Evolutionary conservation across 805 yeast species (phyloP).

Genomic region (Spathaspora girioi): DNA sequence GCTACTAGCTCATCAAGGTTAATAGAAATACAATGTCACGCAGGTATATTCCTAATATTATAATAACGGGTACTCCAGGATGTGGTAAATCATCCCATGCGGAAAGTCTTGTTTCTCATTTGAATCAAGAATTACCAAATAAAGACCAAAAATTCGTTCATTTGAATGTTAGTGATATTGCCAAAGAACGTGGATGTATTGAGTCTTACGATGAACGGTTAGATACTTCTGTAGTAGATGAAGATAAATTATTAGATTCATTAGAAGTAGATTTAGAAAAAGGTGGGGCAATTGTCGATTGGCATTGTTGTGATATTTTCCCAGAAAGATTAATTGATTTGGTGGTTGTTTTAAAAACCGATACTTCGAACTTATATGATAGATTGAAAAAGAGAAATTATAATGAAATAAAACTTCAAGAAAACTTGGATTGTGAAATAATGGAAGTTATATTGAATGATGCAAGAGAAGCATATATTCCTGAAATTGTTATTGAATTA

Average conservation of each 20-base stretch:
- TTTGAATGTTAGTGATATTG: slow-evolving; percentile 74
- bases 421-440: slow-evolving; percentile 93
- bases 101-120: slow-evolving; percentile 50
- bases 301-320: slow-evolving; percentile 97
- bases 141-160: slow-evolving; percentile 35
- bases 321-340: slow-evolving; percentile 91
- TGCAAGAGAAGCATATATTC: slow-evolving; percentile 77
- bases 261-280: slow-evolving; percentile 71
- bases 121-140: slow-evolving; percentile 24
- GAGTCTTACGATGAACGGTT: slow-evolving; percentile 85
- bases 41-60: slow-evolving; percentile 62
- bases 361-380: slow-evolving; percentile 68
- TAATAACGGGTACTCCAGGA: slow-evolving; percentile 95
- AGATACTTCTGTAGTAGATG: slow-evolving; percentile 87
- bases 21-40: slow-evolving; percentile 20
- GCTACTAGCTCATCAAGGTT: neutral
- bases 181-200: slow-evolving; percentile 70
- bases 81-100: slow-evolving; percentile 82
- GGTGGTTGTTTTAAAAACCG: slow-evolving; percentile 83
- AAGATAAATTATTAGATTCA: slow-evolving; percentile 79
- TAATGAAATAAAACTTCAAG: slow-evolving; percentile 77
- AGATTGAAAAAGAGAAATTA: slow-evolving; percentile 76
- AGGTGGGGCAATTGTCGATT: slow-evolving; percentile 91
- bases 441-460: slow-evolving; percentile 90
- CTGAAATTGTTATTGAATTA: slow-evolving; percentile 79